Percentiles rank a stretch among this genome's conserved stretches.
phyloP scores from a whole-genome alignment of 139 green algal genomes.

The Diplosphaera chodatii region DNA sequence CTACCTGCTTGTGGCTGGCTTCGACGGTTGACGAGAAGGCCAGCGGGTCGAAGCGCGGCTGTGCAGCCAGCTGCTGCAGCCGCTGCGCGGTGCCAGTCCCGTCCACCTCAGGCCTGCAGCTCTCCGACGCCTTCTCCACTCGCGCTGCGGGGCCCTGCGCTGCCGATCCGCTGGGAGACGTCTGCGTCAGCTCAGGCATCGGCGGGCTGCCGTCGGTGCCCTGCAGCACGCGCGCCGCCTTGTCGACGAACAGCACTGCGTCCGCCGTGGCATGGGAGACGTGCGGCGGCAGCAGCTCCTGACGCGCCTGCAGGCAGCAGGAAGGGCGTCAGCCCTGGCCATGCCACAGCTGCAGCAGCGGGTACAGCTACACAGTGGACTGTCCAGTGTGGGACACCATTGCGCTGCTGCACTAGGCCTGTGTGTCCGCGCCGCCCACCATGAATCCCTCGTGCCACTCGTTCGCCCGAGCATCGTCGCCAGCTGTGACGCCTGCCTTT shows the following conservation, averaged over 20 bases:
- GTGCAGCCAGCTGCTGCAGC: constrained; percentile 41
- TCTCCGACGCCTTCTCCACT: constrained; percentile 39
- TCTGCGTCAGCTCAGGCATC: no score
- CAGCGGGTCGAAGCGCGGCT: constrained; percentile 36
- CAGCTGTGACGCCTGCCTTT: neutral
- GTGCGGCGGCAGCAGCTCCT: constrained; percentile 44
- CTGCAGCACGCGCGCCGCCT: constrained; percentile 72
- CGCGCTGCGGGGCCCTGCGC: constrained; percentile 20
- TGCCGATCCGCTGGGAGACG: no score
- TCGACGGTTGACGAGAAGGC: constrained; percentile 56
- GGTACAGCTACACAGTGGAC: no score
- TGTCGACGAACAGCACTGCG: constrained; percentile 71
- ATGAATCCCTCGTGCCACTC: constrained; percentile 62
- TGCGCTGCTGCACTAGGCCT: no score
- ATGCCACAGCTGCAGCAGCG: no score
- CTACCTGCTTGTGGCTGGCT: constrained; percentile 25
- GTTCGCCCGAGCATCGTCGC: constrained; percentile 6
- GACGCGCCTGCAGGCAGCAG: constrained; percentile 26
- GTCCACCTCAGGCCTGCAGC: neutral
- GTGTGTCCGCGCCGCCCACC: no score
- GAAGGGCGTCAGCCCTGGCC: neutral
- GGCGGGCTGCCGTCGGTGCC: constrained; percentile 17
- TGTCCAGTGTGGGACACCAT: no score
- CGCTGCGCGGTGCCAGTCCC: constrained; percentile 31
- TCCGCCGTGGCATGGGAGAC: constrained; percentile 49